phyloP scores from a whole-genome alignment of 352 stramenopile genomes.

The Phytopythium ostracodes region DNA sequence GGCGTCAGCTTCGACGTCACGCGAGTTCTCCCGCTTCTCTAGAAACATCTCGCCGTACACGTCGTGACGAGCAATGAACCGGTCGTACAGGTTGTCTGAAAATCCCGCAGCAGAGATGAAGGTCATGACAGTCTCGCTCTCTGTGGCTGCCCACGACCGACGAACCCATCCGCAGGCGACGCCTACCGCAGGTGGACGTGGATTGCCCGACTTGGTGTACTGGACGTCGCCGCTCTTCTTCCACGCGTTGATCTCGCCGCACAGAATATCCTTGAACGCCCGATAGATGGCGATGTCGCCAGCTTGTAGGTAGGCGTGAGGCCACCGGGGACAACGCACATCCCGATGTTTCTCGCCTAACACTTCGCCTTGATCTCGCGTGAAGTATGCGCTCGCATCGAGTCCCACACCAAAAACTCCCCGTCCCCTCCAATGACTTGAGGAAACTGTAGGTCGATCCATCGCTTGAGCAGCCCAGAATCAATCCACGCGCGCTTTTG shows the following conservation, averaged over 20 bases:
- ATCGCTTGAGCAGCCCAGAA: too few species aligned
- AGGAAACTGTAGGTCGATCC: too few species aligned
- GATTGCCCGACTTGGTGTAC: slow-evolving; percentile 12
- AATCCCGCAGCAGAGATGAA: slow-evolving; percentile 7
- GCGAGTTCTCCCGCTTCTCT: slow-evolving; percentile 4
- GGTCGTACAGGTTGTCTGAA: slow-evolving; percentile 11
- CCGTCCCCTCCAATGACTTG: too few species aligned
- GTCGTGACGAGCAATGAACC: slow-evolving; percentile 11
- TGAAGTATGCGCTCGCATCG: too few species aligned
- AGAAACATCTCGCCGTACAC: slow-evolving; percentile 8
- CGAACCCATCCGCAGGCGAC: slow-evolving; percentile 8
- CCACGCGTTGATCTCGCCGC: slow-evolving; percentile 11
- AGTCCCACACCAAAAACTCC: too few species aligned
- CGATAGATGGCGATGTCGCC: slow-evolving; percentile 11
- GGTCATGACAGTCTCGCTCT: slow-evolving; percentile 7
- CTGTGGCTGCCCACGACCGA: slow-evolving; percentile 7
- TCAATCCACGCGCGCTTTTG: too few species aligned
- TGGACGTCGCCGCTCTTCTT: slow-evolving; percentile 11
- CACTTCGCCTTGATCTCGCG: too few species aligned
- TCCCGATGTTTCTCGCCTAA: too few species aligned
- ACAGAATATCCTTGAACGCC: slow-evolving; percentile 13
- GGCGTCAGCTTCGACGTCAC: background rate
- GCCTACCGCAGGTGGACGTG: slow-evolving; percentile 7
- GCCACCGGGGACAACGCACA: too few species aligned
- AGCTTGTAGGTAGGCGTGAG: background rate